Percentiles rank a stretch among this genome's conserved stretches.
phyloP scores from a whole-genome alignment of 805 yeast genomes.

The Saturnispora besseyi region DNA sequence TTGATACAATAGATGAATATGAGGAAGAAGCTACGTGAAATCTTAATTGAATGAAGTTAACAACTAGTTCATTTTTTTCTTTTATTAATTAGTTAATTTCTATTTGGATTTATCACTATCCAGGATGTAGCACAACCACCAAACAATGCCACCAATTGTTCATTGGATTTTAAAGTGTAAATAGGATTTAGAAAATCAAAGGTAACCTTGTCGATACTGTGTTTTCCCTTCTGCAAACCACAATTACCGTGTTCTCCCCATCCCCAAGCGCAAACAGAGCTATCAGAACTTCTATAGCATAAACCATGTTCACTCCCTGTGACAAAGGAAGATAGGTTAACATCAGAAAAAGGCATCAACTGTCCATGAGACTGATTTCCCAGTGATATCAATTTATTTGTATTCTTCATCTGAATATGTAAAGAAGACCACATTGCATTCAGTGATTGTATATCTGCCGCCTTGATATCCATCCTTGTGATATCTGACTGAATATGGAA shows the following conservation, averaged over 20 bases:
- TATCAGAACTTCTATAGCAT: constrained; percentile 20
- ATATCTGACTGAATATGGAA: constrained; percentile 12
- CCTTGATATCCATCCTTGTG: neutral
- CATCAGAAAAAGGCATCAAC: constrained; percentile 20
- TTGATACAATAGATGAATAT: constrained; percentile 51
- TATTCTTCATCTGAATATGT: constrained; percentile 33
- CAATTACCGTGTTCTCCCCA: constrained; percentile 99
- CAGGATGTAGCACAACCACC: constrained; percentile 69
- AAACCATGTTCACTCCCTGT: constrained; percentile 90
- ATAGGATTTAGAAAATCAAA: constrained; percentile 31
- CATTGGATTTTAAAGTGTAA: constrained; percentile 15
- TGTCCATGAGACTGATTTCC: constrained; percentile 83
- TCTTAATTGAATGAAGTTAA: constrained; percentile 15
- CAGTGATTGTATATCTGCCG: constrained; percentile 18
- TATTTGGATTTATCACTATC: constrained; percentile 25
- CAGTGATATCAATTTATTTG: constrained; percentile 31
- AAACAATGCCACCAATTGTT: constrained; percentile 28
- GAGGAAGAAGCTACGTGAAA: constrained; percentile 77
- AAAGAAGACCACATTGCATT: constrained; percentile 75
- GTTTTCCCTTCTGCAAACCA: constrained; percentile 33
- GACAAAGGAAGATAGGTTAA: constrained; percentile 12
- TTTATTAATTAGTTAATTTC: neutral
- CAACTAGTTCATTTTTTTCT: neutral
- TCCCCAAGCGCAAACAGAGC: constrained; percentile 70
- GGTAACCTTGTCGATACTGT: constrained; percentile 25